These are phyloP conservation scores for Cryptosporidium xiaoi DNA, from an alignment of 169 alveolate species.

Conservation along the genomic window DNA sequence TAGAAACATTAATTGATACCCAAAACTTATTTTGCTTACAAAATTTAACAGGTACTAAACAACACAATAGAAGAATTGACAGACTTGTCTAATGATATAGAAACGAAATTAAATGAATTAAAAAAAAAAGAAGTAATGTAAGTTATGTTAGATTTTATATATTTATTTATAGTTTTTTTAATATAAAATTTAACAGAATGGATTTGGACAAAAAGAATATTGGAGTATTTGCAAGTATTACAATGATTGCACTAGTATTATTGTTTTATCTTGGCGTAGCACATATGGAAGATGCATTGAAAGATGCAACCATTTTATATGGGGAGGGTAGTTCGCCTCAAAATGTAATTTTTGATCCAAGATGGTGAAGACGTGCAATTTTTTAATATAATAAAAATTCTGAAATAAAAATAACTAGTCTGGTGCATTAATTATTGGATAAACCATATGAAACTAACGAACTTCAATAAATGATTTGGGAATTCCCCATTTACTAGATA, in stretches of 20 bases:
- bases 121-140: constrained; percentile 66
- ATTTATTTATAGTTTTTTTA: neutral
- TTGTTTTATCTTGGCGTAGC: constrained; percentile 69
- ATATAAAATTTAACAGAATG: constrained; percentile 27
- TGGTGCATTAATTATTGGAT: too few species aligned
- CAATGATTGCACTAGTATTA: constrained; percentile 67
- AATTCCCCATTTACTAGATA: constrained; percentile 53
- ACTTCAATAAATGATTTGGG: constrained; percentile 56
- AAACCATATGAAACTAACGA: neutral
- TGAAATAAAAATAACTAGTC: neutral
- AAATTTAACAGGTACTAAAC: constrained; percentile 26
- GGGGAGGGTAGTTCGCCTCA: constrained; percentile 62
- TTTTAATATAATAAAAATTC: neutral
- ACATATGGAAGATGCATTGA: constrained; percentile 73
- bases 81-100: constrained; percentile 61
- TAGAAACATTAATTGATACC: neutral
- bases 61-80: constrained; percentile 68
- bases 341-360: constrained; percentile 55
- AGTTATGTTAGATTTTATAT: neutral
- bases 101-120: constrained; percentile 51
- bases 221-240: constrained; percentile 70
- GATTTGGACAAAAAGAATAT: constrained; percentile 60
- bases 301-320: constrained; percentile 51
- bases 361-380: constrained; percentile 32
- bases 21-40: neutral